phyloP scores from a whole-genome alignment of 495 filamentous ascomycete species.

The Echria macrotheca region DNA sequence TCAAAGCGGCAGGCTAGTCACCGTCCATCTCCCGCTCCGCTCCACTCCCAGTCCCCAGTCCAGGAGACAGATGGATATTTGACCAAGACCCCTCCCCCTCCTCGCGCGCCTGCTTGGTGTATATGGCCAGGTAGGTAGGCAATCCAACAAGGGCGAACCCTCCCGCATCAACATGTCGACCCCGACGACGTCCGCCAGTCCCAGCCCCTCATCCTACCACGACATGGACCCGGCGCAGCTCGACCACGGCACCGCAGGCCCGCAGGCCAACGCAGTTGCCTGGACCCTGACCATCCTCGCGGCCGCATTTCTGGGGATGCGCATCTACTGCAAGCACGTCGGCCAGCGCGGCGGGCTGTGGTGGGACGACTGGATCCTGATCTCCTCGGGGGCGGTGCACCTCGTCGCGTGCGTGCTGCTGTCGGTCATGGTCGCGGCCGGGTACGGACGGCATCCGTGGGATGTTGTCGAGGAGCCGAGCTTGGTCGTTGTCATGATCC shows the following conservation, averaged over 20 bases:
- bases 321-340: constrained; percentile 25
- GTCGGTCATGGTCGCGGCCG: constrained; percentile 8
- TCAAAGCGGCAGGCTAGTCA: too few relatives aligned
- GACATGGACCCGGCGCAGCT: neutral
- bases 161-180: too few relatives aligned
- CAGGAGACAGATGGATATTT: too few relatives aligned
- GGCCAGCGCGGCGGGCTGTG: constrained; percentile 20
- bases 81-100: too few relatives aligned
- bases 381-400: neutral
- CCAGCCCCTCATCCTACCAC: too few relatives aligned
- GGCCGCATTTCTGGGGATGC: constrained; percentile 20
- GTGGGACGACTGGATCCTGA: constrained; percentile 23
- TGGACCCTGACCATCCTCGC: neutral
- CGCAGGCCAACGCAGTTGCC: constrained; percentile 14
- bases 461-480: neutral
- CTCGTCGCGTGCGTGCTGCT: neutral
- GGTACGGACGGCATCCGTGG: constrained; percentile 7
- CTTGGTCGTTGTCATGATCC: neutral
- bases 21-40: too few relatives aligned
- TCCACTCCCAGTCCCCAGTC: too few relatives aligned
- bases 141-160: too few relatives aligned
- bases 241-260: constrained; percentile 12
- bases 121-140: too few relatives aligned
- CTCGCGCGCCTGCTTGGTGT: too few relatives aligned
- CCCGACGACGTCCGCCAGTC: too few relatives aligned